Evolutionary conservation across 2,329 filamentous ascomycete genomes (phyloP).

Genomic region (Venturiaceae sp.): DNA sequence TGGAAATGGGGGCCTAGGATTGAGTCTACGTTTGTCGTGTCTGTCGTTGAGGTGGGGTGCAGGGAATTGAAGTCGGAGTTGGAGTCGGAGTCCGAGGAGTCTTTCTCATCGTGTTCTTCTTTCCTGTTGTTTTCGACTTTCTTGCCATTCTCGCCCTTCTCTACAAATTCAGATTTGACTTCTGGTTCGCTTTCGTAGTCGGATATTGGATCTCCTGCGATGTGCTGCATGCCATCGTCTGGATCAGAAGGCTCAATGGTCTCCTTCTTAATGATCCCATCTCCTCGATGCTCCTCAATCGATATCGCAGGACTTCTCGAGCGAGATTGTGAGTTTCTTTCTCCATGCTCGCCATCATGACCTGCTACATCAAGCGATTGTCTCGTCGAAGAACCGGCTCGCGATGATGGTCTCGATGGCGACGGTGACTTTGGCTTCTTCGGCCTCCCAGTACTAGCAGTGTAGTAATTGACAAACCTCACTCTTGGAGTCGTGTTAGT

Average conservation of each 20-base stretch:
- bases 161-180: slow-evolving; percentile 19
- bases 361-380: slow-evolving; percentile 7
- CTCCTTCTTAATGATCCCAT: background rate
- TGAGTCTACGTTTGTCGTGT: background rate
- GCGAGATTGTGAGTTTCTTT: slow-evolving; percentile 5
- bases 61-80: background rate
- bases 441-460: slow-evolving; percentile 64
- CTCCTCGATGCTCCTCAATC: slow-evolving; percentile 32
- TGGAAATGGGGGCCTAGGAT: slow-evolving; percentile 2
- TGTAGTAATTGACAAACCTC: slow-evolving; percentile 85
- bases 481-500: slow-evolving; percentile 41
- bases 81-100: background rate
- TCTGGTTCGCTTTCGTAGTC: background rate
- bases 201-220: background rate
- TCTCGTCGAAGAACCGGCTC: background rate
- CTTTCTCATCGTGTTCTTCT: background rate
- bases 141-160: slow-evolving; percentile 13
- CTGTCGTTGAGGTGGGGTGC: slow-evolving; percentile 7
- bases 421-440: slow-evolving; percentile 40
- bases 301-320: slow-evolving; percentile 32
- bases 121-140: too few relatives aligned
- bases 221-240: background rate
- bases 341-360: slow-evolving; percentile 5
- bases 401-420: background rate
- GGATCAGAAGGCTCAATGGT: background rate